Conservation (phyloP, 148 eudicot genomes). For the Camellia sinensis region DNA sequence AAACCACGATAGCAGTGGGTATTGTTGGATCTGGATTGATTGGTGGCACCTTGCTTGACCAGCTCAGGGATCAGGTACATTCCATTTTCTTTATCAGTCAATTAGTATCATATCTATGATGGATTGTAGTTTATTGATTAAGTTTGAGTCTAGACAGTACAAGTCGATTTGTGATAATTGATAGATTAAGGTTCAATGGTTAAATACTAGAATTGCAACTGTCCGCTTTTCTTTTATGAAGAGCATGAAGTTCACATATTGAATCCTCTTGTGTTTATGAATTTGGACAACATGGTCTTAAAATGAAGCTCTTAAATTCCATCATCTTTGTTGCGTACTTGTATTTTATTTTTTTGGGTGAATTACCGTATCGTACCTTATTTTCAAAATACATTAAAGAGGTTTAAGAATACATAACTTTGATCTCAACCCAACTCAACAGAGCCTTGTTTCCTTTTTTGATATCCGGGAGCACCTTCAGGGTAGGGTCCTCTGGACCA, state of each 20-base stretch:
- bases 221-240: no score
- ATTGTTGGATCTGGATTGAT: slow-evolving; percentile 96
- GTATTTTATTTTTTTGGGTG: no score
- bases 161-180: not conserved
- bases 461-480: no score
- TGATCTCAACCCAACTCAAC: no score
- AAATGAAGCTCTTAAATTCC: no score
- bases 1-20: slow-evolving; percentile 92
- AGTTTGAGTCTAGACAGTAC: not conserved
- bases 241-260: not conserved
- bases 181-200: not conserved
- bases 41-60: slow-evolving; percentile 90
- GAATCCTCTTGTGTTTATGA: not conserved
- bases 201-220: not conserved
- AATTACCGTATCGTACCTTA: no score
- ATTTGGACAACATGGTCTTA: no score
- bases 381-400: no score
- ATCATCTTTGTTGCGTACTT: no score
- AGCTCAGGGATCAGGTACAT: slow-evolving; percentile 86
- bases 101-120: not conserved
- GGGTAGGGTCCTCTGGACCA: no score
- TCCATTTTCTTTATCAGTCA: not conserved
- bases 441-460: no score
- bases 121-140: not conserved
- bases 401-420: no score